Base-by-base conservation (phyloP, 2,329 filamentous ascomycete species). In the Arthrinium puccinioides region DNA sequence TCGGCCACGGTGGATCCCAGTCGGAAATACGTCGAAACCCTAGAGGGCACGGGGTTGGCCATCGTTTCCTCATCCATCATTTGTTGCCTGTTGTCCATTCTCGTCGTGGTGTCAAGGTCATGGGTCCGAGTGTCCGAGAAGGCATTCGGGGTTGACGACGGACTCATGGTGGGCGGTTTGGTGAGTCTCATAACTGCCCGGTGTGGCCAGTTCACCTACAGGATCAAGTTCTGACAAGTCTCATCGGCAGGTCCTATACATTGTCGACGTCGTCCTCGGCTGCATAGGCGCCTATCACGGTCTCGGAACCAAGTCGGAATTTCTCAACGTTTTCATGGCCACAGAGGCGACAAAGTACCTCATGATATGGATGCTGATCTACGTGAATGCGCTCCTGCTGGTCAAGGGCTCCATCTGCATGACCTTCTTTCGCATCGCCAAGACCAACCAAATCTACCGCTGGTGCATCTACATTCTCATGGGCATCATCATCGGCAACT, bases 341-440 rank as follows among this genome's bases (percentile, higher is more conserved):
- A 33, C 33, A 5, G 43, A 47, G 29, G 35, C 36, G 13, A 39
- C 41, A n/a, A 52, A 51, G 23, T 46, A 43, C 14, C 46, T 52
- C 24, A 46, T 48, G 21, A 41, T 54, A 23, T 54, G 51, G 49
- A 53, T 54, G 34, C 30, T 54, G n/a, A 38, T 48, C 13, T 55
- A 55, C 39, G 47, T 54, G 16, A 27, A 39, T 21, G 43, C 44
- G 5, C 37, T 54, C 18, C 44, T 48, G 10, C 39, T 48, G 14
- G 43, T 55, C 44, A 55, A 55, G 28, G 59, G 59, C 14, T 63
- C 61, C 23, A 53, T 51, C 50, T 63, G 62, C 32, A 49, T 56
- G 8, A 57, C 52, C 23, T 57, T 63, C 1, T 55, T 59, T 23
- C 48, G 63, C 9, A 64, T 40, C n/a, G 45, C 49, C 24, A 56